Evolutionary conservation across 371 early-diverging fungal genomes (phyloP).

Genomic region (Capillidium heterosporum): DNA sequence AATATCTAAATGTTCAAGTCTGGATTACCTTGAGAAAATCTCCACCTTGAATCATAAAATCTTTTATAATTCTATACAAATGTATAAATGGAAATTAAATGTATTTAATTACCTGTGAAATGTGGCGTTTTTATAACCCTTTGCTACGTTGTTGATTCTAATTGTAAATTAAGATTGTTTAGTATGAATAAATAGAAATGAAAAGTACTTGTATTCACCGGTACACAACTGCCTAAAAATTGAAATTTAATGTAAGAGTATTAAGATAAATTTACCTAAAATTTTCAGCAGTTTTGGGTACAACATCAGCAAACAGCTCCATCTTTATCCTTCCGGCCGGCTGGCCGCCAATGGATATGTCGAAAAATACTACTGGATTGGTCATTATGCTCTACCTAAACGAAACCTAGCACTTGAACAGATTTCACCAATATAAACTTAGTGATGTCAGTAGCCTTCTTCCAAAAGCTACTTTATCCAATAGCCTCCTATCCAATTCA

Average conservation of each 20-base stretch:
- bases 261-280: slow-evolving; percentile 39
- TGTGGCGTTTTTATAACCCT: slow-evolving; percentile 73
- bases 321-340: slow-evolving; percentile 85
- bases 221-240: slow-evolving; percentile 62
- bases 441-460: too few relatives aligned
- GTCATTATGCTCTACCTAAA: not conserved
- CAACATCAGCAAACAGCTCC: slow-evolving; percentile 84
- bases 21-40: slow-evolving; percentile 65
- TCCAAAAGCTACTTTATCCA: too few relatives aligned
- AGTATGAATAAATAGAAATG: not conserved
- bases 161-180: not conserved
- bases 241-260: not conserved
- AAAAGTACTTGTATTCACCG: slow-evolving; percentile 62
- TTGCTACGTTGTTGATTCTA: slow-evolving; percentile 52
- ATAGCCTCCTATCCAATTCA: too few relatives aligned
- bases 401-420: too few relatives aligned
- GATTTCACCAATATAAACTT: too few relatives aligned
- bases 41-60: slow-evolving; percentile 99
- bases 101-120: slow-evolving; percentile 61
- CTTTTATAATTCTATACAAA: slow-evolving; percentile 57
- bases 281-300: slow-evolving; percentile 97
- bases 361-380: slow-evolving; percentile 50
- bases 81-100: slow-evolving; percentile 9
- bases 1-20: slow-evolving; percentile 1
- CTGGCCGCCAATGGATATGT: slow-evolving; percentile 53